Evolutionary conservation across 139 green algal species (phyloP), one percentile per base, ranked within the genome.

Genomic region (Chlorella sp.): DNA sequence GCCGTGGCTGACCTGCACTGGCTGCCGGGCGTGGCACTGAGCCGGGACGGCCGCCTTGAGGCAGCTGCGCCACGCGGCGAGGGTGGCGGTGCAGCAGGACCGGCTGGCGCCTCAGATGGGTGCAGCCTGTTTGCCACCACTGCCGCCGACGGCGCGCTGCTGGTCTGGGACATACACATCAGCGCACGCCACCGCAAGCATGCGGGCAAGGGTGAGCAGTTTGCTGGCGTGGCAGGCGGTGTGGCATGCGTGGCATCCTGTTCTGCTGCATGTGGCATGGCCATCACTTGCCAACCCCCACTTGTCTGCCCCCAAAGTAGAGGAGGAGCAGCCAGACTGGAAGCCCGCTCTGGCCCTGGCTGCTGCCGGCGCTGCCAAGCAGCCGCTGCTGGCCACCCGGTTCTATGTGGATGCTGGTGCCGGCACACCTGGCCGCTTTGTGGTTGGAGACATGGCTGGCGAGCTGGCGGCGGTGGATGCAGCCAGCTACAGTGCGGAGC

Each of bases 151-250:
- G 92, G 91, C 36, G 83, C 76, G 32, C 88, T 97, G 51, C 83
- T 96, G 72, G 94, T 97, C 60, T 98, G 95, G 95, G 95, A 98
- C 87, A 90, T 94, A 73, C 91, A 94, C n/a, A 74, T 89, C 40
- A 80, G 80, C 28, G 82, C 48, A 28, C 73, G 73, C 16, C 48
- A 46, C 9, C 77, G 68, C 36, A 81, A 76, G 60, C n/a, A 67
- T 19, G 44, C 34, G 36, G 28, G 22, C 16, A 81, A 69, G 69
- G 75, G 70, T 54, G 40, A 14, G 68, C 34, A n/a, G n/a, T n/a
- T n/a, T n/a, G n/a, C n/a, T n/a, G n/a, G n/a, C n/a, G n/a, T n/a
- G n/a, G n/a, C n/a, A n/a, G n/a, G n/a, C n/a, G n/a, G n/a, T n/a
- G n/a, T n/a, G n/a, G n/a, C n/a, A n/a, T n/a, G n/a, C n/a, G n/a